Conservation (phyloP, 345 rosid genomes). For the Linum usitatissimum region DNA sequence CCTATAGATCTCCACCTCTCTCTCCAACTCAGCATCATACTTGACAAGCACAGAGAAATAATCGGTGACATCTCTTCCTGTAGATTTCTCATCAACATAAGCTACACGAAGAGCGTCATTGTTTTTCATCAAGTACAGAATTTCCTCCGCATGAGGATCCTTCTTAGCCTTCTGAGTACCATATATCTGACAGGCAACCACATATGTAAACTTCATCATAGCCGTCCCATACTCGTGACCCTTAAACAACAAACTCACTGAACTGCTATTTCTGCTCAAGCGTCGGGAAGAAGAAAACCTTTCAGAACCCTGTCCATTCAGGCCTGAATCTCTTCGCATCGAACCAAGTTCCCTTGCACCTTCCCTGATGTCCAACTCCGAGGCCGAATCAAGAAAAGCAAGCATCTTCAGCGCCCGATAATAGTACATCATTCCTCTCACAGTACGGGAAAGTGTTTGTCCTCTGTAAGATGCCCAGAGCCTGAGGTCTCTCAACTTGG, state of each 20-base stretch:
- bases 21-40: conserved; percentile 60
- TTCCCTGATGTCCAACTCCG: conserved; percentile 84
- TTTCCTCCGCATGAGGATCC: conserved; percentile 86
- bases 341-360: conserved; percentile 73
- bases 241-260: conserved; percentile 47
- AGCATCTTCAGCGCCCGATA: conserved; percentile 92
- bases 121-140: conserved; percentile 61
- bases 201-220: conserved; percentile 91
- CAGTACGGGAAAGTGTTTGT: conserved; percentile 89
- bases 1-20: conserved; percentile 89
- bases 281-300: conserved; percentile 39
- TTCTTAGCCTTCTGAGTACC: conserved; percentile 85
- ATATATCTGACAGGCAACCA: conserved; percentile 93
- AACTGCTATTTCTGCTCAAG: conserved; percentile 56
- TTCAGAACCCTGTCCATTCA: conserved; percentile 29
- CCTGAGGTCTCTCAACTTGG: conserved; percentile 77
- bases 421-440: conserved; percentile 98
- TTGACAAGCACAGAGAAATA: conserved; percentile 93
- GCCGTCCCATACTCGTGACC: conserved; percentile 84
- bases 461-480: conserved; percentile 99
- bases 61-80: conserved; percentile 54
- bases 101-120: conserved; percentile 96
- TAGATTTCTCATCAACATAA: conserved; percentile 69
- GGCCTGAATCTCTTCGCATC: conserved; percentile 40
- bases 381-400: conserved; percentile 91